A percentile compares a stretch with the other conserved stretches of the same genome.
Conservation (phyloP, 345 rosid genomes). For the Lepidium africanum region DNA sequence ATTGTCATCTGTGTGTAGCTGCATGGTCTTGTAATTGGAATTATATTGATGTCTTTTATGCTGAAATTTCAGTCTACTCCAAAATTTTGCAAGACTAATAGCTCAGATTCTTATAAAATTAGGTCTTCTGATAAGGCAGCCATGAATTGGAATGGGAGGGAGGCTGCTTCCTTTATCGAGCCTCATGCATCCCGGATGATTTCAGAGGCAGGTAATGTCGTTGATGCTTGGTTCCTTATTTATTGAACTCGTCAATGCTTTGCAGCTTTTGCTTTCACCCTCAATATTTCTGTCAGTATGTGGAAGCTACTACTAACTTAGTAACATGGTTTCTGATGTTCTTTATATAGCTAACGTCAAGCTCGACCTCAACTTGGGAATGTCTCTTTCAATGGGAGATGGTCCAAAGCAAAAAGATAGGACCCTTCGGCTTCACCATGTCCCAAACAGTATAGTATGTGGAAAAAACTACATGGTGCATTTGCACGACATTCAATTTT, state of each 20-base stretch:
- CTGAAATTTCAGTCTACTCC: constrained; percentile 36
- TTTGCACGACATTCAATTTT: not conserved
- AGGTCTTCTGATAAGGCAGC: constrained; percentile 77
- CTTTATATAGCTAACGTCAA: constrained; percentile 26
- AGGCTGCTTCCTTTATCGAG: constrained; percentile 82
- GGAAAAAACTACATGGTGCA: constrained; percentile 49
- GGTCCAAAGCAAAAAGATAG: constrained; percentile 41
- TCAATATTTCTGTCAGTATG: not conserved
- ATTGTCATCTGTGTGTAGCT: constrained; percentile 27
- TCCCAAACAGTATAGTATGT: constrained; percentile 21
- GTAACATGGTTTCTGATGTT: not conserved
- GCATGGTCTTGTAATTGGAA: not conserved
- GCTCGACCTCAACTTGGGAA: constrained; percentile 81
- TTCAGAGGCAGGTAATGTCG: constrained; percentile 43
- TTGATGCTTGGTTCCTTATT: constrained; percentile 24
- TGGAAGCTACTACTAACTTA: not conserved
- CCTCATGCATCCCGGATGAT: constrained; percentile 58
- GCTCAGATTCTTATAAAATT: constrained; percentile 39
- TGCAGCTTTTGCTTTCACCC: not conserved
- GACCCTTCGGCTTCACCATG: constrained; percentile 33
- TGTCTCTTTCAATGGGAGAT: constrained; percentile 48
- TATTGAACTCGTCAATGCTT: not conserved
- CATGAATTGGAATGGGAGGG: constrained; percentile 68
- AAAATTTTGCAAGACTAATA: constrained; percentile 19
- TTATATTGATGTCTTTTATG: not conserved